phyloP scores from a whole-genome alignment of 768 basidiomycete genomes.

The Tulasnella sp. region DNA sequence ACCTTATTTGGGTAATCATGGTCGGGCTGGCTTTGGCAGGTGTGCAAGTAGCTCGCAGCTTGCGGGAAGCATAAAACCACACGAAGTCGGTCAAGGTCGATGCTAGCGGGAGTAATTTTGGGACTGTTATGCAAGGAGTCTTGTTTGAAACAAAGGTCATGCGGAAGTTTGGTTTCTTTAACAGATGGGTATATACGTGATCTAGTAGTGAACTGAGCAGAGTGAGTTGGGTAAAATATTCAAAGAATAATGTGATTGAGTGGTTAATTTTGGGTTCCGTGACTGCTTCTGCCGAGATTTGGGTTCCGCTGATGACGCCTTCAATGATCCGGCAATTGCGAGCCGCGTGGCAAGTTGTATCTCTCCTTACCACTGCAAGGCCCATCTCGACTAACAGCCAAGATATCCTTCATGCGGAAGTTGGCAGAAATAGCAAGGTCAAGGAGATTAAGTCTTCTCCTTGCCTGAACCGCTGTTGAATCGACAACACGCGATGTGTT shows the following conservation, averaged over 20 bases:
- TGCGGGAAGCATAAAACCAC: background rate
- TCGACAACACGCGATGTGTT: background rate
- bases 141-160: too few species aligned
- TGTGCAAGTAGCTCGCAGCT: background rate
- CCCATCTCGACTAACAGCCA: background rate
- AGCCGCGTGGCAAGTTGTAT: background rate
- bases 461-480: background rate
- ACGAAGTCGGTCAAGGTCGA: background rate
- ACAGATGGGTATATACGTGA: background rate
- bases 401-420: background rate
- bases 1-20: slow-evolving; percentile 23
- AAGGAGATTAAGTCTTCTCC: background rate
- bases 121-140: too few species aligned
- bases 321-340: too few species aligned
- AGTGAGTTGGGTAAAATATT: background rate
- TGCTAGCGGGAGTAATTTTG: too few species aligned
- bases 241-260: background rate
- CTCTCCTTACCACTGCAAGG: background rate
- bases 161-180: background rate
- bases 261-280: too few species aligned
- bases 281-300: too few species aligned
- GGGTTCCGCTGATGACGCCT: too few species aligned
- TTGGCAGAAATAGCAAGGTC: background rate
- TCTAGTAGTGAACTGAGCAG: background rate
- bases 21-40: background rate